Percentiles rank a stretch among this genome's conserved stretches.
Conservation (phyloP, 2,329 filamentous ascomycete genomes). For the Gliomastix tumulicola region DNA sequence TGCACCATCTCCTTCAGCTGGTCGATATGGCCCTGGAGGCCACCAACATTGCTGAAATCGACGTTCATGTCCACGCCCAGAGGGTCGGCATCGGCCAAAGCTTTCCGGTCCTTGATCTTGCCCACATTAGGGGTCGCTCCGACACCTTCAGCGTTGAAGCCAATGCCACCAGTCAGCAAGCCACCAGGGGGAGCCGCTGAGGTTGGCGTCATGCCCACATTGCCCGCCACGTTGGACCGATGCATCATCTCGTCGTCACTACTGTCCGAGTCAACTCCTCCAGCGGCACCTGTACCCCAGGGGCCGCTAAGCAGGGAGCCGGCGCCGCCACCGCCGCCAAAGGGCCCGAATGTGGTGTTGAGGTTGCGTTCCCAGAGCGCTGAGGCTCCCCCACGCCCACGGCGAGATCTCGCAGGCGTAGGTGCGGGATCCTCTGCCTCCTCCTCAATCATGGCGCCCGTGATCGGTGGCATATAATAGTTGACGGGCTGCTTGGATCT, state of each 20-base stretch:
- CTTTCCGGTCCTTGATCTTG: slow-evolving; percentile 88
- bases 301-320: slow-evolving; percentile 68
- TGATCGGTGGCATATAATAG: slow-evolving; percentile 76
- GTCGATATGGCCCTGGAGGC: slow-evolving; percentile 87
- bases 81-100: slow-evolving; percentile 87
- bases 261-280: slow-evolving; percentile 85
- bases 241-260: slow-evolving; percentile 85
- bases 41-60: slow-evolving; percentile 90
- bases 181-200: slow-evolving; percentile 38
- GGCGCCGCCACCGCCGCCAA: slow-evolving; percentile 74
- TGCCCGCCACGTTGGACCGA: slow-evolving; percentile 48
- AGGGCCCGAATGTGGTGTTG: slow-evolving; percentile 87
- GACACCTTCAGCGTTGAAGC: slow-evolving; percentile 32
- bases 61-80: slow-evolving; percentile 89
- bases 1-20: slow-evolving; percentile 99
- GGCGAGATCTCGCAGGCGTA: slow-evolving; percentile 61
- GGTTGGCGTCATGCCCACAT: slow-evolving; percentile 55
- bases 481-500: slow-evolving; percentile 60
- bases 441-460: slow-evolving; percentile 57
- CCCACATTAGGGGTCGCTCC: slow-evolving; percentile 71
- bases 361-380: slow-evolving; percentile 69
- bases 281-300: slow-evolving; percentile 66
- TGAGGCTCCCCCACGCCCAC: slow-evolving; percentile 53
- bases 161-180: slow-evolving; percentile 32
- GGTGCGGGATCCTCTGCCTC: slow-evolving; percentile 62